Base-by-base conservation (phyloP, 139 green algal species). In the Haematococcus lacustris region DNA sequence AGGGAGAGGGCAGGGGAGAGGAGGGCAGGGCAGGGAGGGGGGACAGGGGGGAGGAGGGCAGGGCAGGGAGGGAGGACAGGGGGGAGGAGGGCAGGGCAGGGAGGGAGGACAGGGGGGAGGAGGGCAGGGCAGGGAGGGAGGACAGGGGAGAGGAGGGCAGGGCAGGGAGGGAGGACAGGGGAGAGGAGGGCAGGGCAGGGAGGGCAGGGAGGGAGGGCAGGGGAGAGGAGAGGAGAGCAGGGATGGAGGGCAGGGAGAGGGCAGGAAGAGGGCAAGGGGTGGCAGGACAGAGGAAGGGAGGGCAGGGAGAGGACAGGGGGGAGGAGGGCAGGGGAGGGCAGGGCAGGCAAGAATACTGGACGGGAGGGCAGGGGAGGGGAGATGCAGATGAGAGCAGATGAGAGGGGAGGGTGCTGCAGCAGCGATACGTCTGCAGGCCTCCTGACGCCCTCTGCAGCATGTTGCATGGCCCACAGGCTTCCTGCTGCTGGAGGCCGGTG, bases 401-500 rank as follows among this genome's bases (percentile, higher is more conserved):
- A 30, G 6, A 13, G 57, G 9, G 2, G 30, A 30, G 47, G 13
- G 68, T 64, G 13, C 2, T 47, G 32, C 47, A 51, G 32, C 2
- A 3, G 3, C 21, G 6, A 7, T 38, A 43, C 2, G 33, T 67
- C 38, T 30, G 39, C 33, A 13, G 6, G 17, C 4, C 1, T 51
- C 2, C 26, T 41, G 17, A 26, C 40, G 1, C 38, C 23, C 25
- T 40, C 33, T 32, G 30, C 66, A 35, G 72, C 17, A 41, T 72
- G 64, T 40, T 30, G 13, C 23, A 32, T 34, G 57, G 57, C 28
- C 26, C 57, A 65, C 76, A 74, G 78, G 80, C 37, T 85, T 85
- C 66, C 51, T 80, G 65, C 75, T 85, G 32, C 61, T 85, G 35
- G 80, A 82, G 64, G 80, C 73, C 25, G 73, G 69, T 3, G 76